These are phyloP conservation scores for Malus fusca DNA, from an alignment of 306 rosid genomes.

Conservation along the genomic window DNA sequence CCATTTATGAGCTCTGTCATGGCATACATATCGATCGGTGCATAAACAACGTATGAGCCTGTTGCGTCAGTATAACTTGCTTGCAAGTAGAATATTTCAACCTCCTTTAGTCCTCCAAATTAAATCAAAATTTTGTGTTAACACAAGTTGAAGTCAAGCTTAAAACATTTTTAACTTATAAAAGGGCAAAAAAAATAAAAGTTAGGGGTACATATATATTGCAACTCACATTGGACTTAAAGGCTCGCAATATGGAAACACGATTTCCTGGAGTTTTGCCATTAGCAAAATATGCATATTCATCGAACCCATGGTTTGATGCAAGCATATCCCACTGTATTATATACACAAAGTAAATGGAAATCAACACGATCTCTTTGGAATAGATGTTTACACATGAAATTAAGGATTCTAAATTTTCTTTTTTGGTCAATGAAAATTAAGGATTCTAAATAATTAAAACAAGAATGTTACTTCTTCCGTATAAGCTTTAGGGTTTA, in stretches of 20 bases:
- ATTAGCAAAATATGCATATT: not conserved
- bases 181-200: not conserved
- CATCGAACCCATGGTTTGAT: not conserved
- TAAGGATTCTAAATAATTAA: too few relatives aligned
- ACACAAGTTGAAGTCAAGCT: not conserved
- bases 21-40: not conserved
- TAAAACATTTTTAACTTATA: not conserved
- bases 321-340: not conserved
- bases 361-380: not conserved
- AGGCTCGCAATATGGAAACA: not conserved
- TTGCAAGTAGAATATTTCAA: not conserved
- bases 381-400: not conserved
- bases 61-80: not conserved
- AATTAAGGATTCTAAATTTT: too few relatives aligned
- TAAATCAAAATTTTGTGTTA: not conserved
- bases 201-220: not conserved
- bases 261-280: not conserved
- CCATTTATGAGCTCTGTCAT: not conserved
- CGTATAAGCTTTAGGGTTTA: too few relatives aligned
- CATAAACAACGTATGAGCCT: not conserved
- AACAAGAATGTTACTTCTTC: too few relatives aligned
- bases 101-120: not conserved
- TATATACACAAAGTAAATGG: not conserved
- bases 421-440: too few relatives aligned
- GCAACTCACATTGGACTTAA: not conserved